Evolutionary conservation across 352 stramenopile genomes (phyloP), one percentile per base, ranked within the genome.

Genomic region (Phytophthora meadii): DNA sequence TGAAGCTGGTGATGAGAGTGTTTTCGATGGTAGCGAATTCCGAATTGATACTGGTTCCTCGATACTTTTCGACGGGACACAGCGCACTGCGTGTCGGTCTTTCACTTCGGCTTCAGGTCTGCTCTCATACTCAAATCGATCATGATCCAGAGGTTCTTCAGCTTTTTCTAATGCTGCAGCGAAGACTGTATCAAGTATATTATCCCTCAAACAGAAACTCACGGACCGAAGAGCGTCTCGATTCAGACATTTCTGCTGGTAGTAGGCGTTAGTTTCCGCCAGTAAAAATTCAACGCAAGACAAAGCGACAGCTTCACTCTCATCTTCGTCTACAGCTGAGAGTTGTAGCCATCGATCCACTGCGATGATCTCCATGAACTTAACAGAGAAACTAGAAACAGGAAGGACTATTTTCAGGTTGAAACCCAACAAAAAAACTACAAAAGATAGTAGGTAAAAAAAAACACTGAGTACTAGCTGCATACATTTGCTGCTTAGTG

Each of bases 241-340:
- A 36, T 70, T 55, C 10, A 81, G 56, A 17, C 58, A 58, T 40
- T 81, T 77, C 58, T 90, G 79, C 11, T 65, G 36, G 54, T 79
- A 88, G 39, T 63, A 75, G 2, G 65, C 75, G 36, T 90, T 89
- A 25, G 81, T 84, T 68, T 90, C 83, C 1, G 68, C 70, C 14
- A 92, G 70, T 15, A 91, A 32, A 9, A 73, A 79, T 54, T 91
- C 80, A 24, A 89, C 39, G 39, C 76, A 72, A 2, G 53, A 65
- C 9, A 88, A 63, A 4, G 68, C 83, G 7, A 92, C 79, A 10
- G 70, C 76, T 27, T 92, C 81, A 48, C 81, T 89, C 55, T 84
- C 77, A 32, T 80, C 67, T 40, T 81, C 79, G 52, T 90, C 75
- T 2, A 73, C 68, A 9, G 34, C 39, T 4, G 58, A 36, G 12